Percentiles rank a stretch among this genome's conserved stretches.
These are phyloP conservation scores for Trifolium pratense DNA, from an alignment of 306 rosid genomes.

Conservation along the genomic window DNA sequence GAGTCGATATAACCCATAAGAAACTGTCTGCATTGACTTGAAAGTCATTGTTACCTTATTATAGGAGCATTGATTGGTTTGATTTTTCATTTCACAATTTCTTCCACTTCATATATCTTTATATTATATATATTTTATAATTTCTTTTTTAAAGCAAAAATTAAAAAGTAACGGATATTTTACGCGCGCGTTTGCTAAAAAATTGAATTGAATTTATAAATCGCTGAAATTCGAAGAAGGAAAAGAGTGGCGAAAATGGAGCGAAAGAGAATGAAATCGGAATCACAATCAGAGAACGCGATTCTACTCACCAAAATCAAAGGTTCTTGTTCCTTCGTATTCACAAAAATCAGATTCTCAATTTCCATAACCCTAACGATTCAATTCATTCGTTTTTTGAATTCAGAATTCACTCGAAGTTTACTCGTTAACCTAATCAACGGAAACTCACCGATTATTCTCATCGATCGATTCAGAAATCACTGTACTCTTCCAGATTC, in stretches of 20 bases:
- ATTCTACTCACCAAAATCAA: conserved; percentile 58
- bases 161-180: not conserved
- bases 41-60: too few species aligned
- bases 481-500: conserved; percentile 56
- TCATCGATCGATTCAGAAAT: conserved; percentile 68
- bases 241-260: conserved; percentile 52
- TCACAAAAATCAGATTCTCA: not conserved
- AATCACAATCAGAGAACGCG: conserved; percentile 37
- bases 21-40: too few species aligned
- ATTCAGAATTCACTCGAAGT: conserved; percentile 65
- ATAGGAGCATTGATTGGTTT: too few species aligned
- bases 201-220: not conserved
- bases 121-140: too few species aligned
- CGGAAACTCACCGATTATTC: conserved; percentile 62
- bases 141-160: too few species aligned
- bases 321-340: conserved; percentile 47
- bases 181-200: not conserved
- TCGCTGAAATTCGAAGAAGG: not conserved
- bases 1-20: too few species aligned
- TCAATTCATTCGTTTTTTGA: not conserved
- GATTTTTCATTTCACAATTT: too few species aligned
- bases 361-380: not conserved
- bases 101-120: too few species aligned
- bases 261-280: conserved; percentile 58
- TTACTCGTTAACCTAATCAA: conserved; percentile 57